Evolutionary conservation across 2,329 filamentous ascomycete genomes (phyloP).

Genomic region (Fusarium duplospermum): DNA sequence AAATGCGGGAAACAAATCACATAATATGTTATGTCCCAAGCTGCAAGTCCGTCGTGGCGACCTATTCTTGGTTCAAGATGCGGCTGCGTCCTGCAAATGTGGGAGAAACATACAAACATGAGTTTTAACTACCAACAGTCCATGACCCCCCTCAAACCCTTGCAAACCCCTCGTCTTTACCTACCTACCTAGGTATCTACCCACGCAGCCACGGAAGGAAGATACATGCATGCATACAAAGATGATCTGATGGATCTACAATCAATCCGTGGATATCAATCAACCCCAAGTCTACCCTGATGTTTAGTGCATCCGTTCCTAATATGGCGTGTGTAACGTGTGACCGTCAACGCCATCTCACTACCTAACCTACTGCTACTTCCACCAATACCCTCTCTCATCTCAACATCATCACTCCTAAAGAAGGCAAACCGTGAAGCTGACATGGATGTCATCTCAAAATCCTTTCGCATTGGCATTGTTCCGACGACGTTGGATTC

Average conservation of each 20-base stretch:
- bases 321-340: background rate
- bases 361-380: background rate
- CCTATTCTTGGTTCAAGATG: background rate
- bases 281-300: background rate
- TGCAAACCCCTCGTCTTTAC: background rate
- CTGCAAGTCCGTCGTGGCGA: background rate
- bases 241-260: background rate
- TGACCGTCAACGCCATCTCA: background rate
- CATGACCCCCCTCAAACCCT: background rate
- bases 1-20: background rate
- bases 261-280: background rate
- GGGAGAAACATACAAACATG: background rate
- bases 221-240: background rate
- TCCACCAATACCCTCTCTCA: background rate
- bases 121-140: background rate
- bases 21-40: background rate
- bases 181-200: background rate
- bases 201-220: background rate
- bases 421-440: background rate
- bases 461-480: background rate
- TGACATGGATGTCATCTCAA: background rate
- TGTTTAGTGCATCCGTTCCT: background rate
- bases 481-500: background rate
- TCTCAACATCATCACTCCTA: background rate
- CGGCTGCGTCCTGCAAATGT: background rate